Evolutionary conservation across 371 early-diverging fungal species (phyloP), one percentile per base, ranked within the genome.

Genomic region (Circinella umbellata): DNA sequence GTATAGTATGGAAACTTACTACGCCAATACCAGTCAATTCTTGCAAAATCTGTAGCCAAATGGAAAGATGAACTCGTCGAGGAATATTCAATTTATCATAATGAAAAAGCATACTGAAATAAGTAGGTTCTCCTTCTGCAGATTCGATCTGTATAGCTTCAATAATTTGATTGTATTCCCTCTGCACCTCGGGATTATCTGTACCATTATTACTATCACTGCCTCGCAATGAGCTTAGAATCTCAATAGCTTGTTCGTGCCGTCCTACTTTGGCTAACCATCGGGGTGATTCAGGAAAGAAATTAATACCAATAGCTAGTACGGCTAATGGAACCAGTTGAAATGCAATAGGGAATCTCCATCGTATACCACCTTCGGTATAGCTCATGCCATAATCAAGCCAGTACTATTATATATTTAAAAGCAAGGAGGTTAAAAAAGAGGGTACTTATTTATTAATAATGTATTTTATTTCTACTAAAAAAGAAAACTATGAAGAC

Each of bases 331-430:
- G 83, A 20, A 80, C 61, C 48, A 82, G 20, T 37, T 82, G 82
- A 34, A 82, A 82, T 0, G 76, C 80, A 61, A 79, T 79, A 51
- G 81, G 81, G 46, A 81, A 81, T 46, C 81, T 70, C 81, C 81
- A 81, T 10, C 81, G 72, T 14, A 81, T 57, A 10, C 76, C 72
- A 49, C 79, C 79, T 68, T 79, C 81, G 11, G 68, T 72, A 37
- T 69, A 77, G 4, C 76, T 71, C 68, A 81, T 64, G 17, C 79
- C 81, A 66, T 81, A 81, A 1, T 73, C 81, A 15, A 81, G 54
- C 81, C 81, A 81, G 66, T 81, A 81, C 70, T 70, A 49, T 20
- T 27, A 9, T 42, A 42, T 42, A 2, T 42, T 42, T 27, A 27
- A 27, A 27, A 27, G 27, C 27, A 27, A 27, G 27, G 27, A 2